These are phyloP conservation scores for Fraxinus xanthoxyloides DNA, from an alignment of 305 asterid genomes.

Conservation along the genomic window DNA sequence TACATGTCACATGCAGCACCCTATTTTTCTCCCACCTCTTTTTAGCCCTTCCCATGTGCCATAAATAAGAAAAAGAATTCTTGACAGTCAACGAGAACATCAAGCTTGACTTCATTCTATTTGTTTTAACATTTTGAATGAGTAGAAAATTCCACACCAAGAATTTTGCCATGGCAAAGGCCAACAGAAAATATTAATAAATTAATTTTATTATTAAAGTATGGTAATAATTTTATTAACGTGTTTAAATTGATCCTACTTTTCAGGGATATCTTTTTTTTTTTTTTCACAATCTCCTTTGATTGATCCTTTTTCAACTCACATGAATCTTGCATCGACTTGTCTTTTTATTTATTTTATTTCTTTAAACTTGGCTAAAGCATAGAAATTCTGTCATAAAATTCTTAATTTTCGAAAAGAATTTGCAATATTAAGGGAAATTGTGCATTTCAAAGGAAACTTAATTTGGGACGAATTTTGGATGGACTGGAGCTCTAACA, in stretches of 20 bases:
- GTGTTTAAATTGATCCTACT: background rate
- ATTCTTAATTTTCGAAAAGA: too few species aligned
- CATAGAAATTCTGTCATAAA: too few species aligned
- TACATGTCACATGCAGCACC: too few species aligned
- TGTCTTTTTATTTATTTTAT: background rate
- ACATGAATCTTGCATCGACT: background rate
- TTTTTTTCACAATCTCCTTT: background rate
- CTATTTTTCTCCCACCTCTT: too few species aligned
- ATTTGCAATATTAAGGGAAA: too few species aligned
- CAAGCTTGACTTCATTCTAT: background rate
- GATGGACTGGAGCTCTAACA: too few species aligned
- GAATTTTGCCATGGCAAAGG: background rate
- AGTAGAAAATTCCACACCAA: background rate
- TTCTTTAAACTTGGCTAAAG: too few species aligned
- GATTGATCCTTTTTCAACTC: background rate
- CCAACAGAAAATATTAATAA: background rate
- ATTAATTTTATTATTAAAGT: background rate
- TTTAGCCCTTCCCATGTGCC: too few species aligned
- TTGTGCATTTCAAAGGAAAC: too few species aligned
- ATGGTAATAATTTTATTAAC: background rate
- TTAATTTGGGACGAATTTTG: too few species aligned
- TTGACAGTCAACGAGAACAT: too few species aligned
- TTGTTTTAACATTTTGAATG: background rate
- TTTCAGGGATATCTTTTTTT: background rate
- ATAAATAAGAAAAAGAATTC: too few species aligned